Base-by-base conservation (phyloP, 352 stramenopile genomes). In the Plasmopara muralis region DNA sequence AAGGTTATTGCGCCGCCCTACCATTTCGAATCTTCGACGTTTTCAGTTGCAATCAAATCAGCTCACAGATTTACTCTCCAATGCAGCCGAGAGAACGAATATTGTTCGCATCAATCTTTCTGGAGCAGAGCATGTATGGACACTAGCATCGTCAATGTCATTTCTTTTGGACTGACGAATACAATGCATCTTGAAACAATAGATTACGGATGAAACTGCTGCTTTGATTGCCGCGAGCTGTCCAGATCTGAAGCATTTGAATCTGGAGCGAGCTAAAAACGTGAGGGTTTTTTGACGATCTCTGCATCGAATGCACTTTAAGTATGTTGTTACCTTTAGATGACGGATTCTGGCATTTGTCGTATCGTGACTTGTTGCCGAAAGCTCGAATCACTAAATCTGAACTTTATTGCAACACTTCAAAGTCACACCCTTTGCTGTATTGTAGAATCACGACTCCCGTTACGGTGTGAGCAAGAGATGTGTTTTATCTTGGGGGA, bases 341-440 rank as follows among this genome's bases (percentile, higher is more conserved):
- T 92, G 13, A 80, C 81, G 15, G 81, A 92, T 47, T 43, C 46
- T 0, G 70, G 78, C 1, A 47, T 92, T 33, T 66, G 70, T 5
- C 72, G 83, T 18, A 50, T 92, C 29, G 53, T 86, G 42, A 71
- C 43, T 8, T 49, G 50, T 20, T 92, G 81, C 41, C 66, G 56
- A 7, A 62, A 56, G 12, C 61, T 92, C 5, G 63, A 83, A 16
- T 59, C 59, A 8, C 55, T 92, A n/a, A 69, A 83, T 31, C 34
- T 89, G 3, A 83, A 61, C 51, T 75, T 81, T 45, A 46, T 89
- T 9, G 60, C 72, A 20, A 60, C 57, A 25, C 60, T 92, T 8
- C 66, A 76, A n/a, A 65, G 70, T 15, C 57, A 55, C 12, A 66
- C 75, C n/a, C 46, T 92, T 12, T 60, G 60, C n/a, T 70, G 64